These are phyloP conservation scores for Leccinellum luteum DNA, from an alignment of 768 basidiomycete species.

Conservation along the genomic window DNA sequence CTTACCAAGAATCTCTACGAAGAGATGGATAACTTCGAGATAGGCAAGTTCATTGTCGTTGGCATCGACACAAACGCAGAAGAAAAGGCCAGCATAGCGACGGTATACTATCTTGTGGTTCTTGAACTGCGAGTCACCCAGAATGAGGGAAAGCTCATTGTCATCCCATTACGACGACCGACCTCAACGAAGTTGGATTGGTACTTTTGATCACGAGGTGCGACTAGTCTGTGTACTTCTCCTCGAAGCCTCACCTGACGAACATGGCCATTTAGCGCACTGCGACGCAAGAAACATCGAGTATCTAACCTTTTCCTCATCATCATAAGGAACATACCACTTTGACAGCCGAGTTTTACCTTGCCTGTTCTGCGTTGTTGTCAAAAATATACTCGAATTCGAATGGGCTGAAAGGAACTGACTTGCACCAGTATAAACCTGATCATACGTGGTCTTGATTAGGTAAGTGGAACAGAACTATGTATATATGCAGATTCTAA, in stretches of 20 bases:
- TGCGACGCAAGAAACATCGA: neutral
- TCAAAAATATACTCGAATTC: neutral
- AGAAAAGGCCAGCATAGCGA: constrained; percentile 96
- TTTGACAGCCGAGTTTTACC: constrained; percentile 97
- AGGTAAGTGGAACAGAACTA: too few relatives aligned
- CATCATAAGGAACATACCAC: constrained; percentile 99
- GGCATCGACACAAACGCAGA: constrained; percentile 95
- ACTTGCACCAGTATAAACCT: constrained; percentile 97
- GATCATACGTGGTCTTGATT: constrained; percentile 62
- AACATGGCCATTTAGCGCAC: neutral
- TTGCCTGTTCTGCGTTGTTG: constrained; percentile 76
- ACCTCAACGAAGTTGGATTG: constrained; percentile 99
- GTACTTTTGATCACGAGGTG: constrained; percentile 96
- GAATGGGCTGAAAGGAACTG: constrained; percentile 14
- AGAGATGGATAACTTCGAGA: constrained; percentile 95
- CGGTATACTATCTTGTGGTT: constrained; percentile 98
- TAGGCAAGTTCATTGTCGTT: constrained; percentile 99
- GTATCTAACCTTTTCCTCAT: constrained; percentile 87
- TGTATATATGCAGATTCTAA: too few relatives aligned
- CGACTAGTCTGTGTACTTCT: constrained; percentile 94
- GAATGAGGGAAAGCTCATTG: constrained; percentile 1
- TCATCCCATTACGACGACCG: constrained; percentile 20
- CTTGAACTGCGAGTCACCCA: constrained; percentile 63
- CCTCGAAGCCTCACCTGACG: constrained; percentile 85
- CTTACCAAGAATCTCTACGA: constrained; percentile 95